Evolutionary conservation across 768 basidiomycete genomes (phyloP), one percentile per base, ranked within the genome.

Genomic region (Asterophora lycoperdoides): DNA sequence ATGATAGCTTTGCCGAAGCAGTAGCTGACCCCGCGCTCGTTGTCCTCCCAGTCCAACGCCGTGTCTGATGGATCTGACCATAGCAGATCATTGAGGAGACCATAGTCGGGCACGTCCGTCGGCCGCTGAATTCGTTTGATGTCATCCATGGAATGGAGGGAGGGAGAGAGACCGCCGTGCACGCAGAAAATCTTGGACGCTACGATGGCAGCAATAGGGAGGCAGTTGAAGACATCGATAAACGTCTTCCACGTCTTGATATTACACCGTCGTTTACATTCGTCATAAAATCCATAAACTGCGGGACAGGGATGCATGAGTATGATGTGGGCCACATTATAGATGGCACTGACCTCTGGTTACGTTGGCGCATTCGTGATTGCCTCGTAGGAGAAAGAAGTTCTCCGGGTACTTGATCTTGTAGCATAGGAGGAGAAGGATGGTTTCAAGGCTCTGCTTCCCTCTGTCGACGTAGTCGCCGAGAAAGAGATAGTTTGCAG

Each of bases 361-460:
- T 46, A 99, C 96, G 62, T 98, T 98, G 40, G 96, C 96, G 64
- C 95, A 97, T 74, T 99, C 96, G 67, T 99, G 96, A 67, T 99
- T 99, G 36, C 96, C 96, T 61, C 96, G 80, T 45, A 99, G 72
- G 33, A 99, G 77, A 76, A 98, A 98, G 74, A 99, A 98, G 73
- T 98, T 98, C 73, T 99, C 96, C 7, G 96, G 96, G 69, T 94
- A 99, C 70, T 98, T 98, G 75, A 99, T 91, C 78, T 99, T 99
- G 83, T 97, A 98, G 69, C 96, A 98, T 35, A 98, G 75, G 34
- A 99, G 76, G 41, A 99, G 81, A 19, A 98, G 81, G 63, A 99
- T 98, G 13, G 96, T 98, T 69, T 99, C 96, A 52, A 99, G 80
- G 61, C 90, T 93, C 71, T 98, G 95, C 71, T 98, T 98, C 26